Conservation (phyloP, 73 alveolate species). For the Diophrys appendiculata region DNA sequence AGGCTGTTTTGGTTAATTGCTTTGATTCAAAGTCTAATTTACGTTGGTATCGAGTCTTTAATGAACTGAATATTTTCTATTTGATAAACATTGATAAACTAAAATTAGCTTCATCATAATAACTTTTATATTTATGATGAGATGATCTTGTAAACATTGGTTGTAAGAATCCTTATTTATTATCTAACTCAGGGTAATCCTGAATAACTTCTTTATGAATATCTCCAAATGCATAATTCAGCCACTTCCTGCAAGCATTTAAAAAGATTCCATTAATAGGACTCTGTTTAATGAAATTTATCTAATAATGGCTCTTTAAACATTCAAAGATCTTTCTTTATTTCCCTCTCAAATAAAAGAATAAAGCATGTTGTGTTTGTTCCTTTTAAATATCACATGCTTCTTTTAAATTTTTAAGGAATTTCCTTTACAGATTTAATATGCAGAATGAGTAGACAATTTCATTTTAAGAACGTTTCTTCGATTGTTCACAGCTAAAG, state of each 20-base stretch:
- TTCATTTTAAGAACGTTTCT: neutral
- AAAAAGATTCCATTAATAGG: conserved; percentile 2
- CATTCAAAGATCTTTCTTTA: neutral
- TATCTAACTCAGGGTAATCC: neutral
- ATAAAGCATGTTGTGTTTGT: neutral
- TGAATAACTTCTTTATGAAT: neutral
- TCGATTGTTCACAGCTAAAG: neutral
- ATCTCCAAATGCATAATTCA: neutral
- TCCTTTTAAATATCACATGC: neutral
- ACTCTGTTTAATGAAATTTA: neutral
- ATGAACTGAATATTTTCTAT: neutral
- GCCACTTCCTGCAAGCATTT: conserved; percentile 2
- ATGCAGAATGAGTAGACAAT: neutral
- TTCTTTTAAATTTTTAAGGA: neutral
- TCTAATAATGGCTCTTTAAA: neutral
- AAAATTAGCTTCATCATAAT: neutral
- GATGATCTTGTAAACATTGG: neutral
- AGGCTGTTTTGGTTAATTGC: too few relatives aligned
- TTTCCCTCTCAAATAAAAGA: neutral
- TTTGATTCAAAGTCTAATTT: neutral
- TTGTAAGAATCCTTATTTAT: neutral
- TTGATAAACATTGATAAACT: neutral
- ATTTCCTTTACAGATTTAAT: neutral
- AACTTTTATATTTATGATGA: neutral
- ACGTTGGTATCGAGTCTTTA: neutral